phyloP scores from a whole-genome alignment of 2,329 filamentous ascomycete species.

The Aspergillus udagawae region DNA sequence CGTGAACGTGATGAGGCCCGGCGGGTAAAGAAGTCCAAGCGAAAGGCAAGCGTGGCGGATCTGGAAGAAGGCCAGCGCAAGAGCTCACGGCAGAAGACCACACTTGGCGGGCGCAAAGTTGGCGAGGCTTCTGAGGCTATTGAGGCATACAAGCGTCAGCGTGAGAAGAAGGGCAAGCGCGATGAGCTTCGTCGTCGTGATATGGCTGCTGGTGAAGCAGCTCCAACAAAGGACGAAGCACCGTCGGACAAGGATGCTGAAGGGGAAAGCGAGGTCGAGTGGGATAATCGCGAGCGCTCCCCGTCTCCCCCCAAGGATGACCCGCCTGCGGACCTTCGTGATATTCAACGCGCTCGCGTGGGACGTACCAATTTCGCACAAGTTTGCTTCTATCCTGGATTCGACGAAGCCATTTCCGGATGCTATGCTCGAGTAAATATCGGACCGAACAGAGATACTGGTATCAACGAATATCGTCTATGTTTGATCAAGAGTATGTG shows the following conservation, averaged over 20 bases:
- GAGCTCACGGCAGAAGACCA: slow-evolving; percentile 67
- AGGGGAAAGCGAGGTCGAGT: slow-evolving; percentile 76
- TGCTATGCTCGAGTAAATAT: slow-evolving; percentile 84
- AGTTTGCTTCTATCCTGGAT: slow-evolving; percentile 89
- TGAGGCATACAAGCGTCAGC: slow-evolving; percentile 62
- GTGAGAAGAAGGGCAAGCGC: slow-evolving; percentile 54
- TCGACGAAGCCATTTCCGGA: slow-evolving; percentile 74
- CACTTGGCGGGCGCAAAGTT: slow-evolving; percentile 60
- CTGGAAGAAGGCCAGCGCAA: slow-evolving; percentile 74
- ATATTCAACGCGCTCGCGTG: slow-evolving; percentile 79
- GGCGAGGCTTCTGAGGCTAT: slow-evolving; percentile 69
- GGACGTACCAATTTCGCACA: slow-evolving; percentile 82
- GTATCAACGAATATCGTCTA: slow-evolving; percentile 79
- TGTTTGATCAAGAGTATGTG: slow-evolving; percentile 74
- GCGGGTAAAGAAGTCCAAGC: slow-evolving; percentile 54
- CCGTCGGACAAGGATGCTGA: slow-evolving; percentile 61
- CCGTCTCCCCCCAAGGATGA: slow-evolving; percentile 57
- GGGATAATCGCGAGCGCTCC: slow-evolving; percentile 57
- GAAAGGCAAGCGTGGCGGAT: slow-evolving; percentile 75
- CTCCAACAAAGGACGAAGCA: slow-evolving; percentile 59
- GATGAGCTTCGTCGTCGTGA: slow-evolving; percentile 46
- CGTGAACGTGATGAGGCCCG: slow-evolving; percentile 59
- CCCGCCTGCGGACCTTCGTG: slow-evolving; percentile 67
- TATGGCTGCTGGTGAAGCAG: slow-evolving; percentile 47
- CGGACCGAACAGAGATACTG: slow-evolving; percentile 68